Base-by-base conservation (phyloP, 2,329 filamentous ascomycete genomes). In the Stemphylium beticola region DNA sequence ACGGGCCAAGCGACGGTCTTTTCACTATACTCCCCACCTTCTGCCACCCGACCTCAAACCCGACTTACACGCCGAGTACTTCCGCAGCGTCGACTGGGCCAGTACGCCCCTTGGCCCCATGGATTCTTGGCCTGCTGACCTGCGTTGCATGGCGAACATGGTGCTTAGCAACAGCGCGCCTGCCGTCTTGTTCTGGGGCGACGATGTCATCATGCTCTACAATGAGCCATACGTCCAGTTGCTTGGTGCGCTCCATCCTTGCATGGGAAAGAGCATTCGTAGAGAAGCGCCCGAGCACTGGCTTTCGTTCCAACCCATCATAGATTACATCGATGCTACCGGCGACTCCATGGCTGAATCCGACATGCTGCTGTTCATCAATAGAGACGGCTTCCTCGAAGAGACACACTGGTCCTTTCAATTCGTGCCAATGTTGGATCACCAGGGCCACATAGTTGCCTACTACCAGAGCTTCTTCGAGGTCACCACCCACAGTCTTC, bases 381-480 rank as follows among this genome's bases (percentile, higher is more conserved):
- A 82, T 24, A 84, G 89, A 11, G 82, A 87, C 57, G 84, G 85
- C 2, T 89, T 83, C 54, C 73, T 90, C 1, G 89, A 95, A 72
- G 90, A 93, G 68, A 86, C 88, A 0, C 93, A 89, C 66, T 93
- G 92, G 73, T 89, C 87, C 11, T 93, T 89, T 86, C 88, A 86
- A 2, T 85, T 93, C 31, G 86, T 92, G 12, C 90, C 90, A 0
- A 77, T 93, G 36, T 81, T 92, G 2, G 88, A 89, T 5, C 80
- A 80, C 10, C 84, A 90, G 46, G 90, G 90, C 1, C 82, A 83
- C 10, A 85, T 92, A 8, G 83, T 88, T 32, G 89, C 88, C 2
- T 75, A 93, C 1, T 92, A 91, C 69, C 91, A 92, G 64, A 88
- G 88, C 1, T 83, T 87, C 0, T 91, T 91, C 58, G 90, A 93